phyloP scores from a whole-genome alignment of 1,284 basidiomycete genomes.

The Rhodotorula sp. region DNA sequence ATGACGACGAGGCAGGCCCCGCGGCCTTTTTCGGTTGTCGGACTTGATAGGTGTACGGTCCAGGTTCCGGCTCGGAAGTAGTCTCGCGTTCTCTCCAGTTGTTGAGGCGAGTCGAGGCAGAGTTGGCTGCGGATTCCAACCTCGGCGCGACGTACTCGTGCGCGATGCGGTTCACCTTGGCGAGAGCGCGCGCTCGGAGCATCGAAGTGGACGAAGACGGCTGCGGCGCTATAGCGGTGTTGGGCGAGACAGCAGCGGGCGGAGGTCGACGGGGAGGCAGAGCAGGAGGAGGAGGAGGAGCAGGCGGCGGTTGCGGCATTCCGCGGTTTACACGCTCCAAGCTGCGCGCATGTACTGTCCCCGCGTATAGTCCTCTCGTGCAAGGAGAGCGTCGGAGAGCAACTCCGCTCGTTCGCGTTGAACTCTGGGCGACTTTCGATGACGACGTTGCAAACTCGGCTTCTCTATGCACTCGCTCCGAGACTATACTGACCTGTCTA shows the following conservation, averaged over 20 bases:
- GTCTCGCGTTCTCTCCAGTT: background rate
- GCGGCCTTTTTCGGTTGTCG: background rate
- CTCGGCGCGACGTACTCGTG: constrained; percentile 11
- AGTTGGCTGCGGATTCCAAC: constrained; percentile 1
- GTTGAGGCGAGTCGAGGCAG: constrained; percentile 6
- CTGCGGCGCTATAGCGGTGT: background rate
- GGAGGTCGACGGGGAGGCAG: constrained; percentile 12
- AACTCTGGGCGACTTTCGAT: too few relatives aligned
- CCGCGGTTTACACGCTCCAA: too few relatives aligned
- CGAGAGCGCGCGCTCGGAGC: constrained; percentile 21
- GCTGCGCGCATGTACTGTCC: too few relatives aligned
- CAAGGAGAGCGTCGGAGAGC: too few relatives aligned
- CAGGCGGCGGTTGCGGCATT: background rate
- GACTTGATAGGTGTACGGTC: background rate
- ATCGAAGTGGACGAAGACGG: background rate
- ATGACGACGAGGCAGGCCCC: background rate
- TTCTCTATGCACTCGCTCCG: too few relatives aligned
- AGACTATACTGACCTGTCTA: too few relatives aligned
- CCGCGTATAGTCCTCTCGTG: too few relatives aligned
- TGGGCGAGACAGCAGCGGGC: background rate
- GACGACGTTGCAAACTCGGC: too few relatives aligned
- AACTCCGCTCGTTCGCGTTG: too few relatives aligned
- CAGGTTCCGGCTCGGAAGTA: background rate
- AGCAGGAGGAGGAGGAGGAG: background rate
- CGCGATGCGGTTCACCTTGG: constrained; percentile 8